A percentile compares a stretch with the other conserved stretches of the same genome.
Conservation (phyloP, 1,139 yeast genomes). For the Diutina sp. region DNA sequence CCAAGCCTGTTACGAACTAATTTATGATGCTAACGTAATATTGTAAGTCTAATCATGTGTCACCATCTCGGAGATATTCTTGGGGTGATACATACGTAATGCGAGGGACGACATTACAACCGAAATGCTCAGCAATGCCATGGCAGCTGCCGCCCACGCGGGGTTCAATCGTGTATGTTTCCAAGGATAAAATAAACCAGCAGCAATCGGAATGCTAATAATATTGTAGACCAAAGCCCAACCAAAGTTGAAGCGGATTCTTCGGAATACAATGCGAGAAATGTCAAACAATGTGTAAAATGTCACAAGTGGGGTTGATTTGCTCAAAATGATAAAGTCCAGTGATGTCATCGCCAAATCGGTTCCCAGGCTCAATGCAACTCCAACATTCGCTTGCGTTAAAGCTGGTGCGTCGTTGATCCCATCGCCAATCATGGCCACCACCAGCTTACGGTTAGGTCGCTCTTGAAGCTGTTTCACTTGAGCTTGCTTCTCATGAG, state of each 20-base stretch:
- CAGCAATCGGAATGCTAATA: conserved; percentile 50
- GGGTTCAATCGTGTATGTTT: conserved; percentile 40
- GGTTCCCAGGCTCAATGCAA: conserved; percentile 47
- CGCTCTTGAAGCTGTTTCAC: conserved; percentile 36
- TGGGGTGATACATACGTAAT: conserved; percentile 32
- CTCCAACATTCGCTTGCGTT: conserved; percentile 46
- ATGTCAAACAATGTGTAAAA: conserved; percentile 34
- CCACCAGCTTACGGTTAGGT: conserved; percentile 14
- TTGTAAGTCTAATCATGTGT: background rate
- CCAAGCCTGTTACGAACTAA: background rate
- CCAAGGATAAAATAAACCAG: conserved; percentile 49
- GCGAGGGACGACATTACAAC: conserved; percentile 46
- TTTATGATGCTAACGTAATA: background rate
- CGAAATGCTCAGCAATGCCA: conserved; percentile 51
- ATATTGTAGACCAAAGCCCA: conserved; percentile 42
- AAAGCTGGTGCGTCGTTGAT: conserved; percentile 55
- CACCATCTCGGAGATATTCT: conserved; percentile 3
- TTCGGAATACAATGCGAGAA: conserved; percentile 30
- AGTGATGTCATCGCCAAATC: conserved; percentile 47
- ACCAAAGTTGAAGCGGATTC: conserved; percentile 45
- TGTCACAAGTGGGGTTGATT: conserved; percentile 32
- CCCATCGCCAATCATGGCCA: conserved; percentile 57
- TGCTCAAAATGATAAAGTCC: conserved; percentile 40
- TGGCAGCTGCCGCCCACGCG: conserved; percentile 57
- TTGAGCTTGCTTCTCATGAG: conserved; percentile 55